Base-by-base conservation (phyloP, 2,329 filamentous ascomycete species). In the Davidsoniella virescens region DNA sequence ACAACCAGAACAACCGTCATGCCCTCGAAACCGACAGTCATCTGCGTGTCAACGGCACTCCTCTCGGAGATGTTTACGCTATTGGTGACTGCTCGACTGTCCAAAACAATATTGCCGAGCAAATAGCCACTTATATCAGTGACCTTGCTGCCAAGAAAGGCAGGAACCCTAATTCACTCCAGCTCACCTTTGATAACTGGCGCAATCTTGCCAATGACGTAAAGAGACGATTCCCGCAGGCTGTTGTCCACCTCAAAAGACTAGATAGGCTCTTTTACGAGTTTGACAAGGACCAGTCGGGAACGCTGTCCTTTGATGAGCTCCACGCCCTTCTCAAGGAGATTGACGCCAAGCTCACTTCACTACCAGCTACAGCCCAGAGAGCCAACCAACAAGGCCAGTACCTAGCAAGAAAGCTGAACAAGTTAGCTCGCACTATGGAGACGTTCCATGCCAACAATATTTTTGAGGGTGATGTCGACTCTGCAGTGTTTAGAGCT, bases 71-170 rank as follows among this genome's bases (percentile, higher is more conserved):
- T 54, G 87, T 98, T 18, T 98, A 98, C 61, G 88, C 88, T 44
- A 87, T 98, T 55, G 92, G 92, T 12, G 92, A 98, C 66, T 96
- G 92, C 67, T 74, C 86, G 5, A 98, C 93, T 0, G 90, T 98
- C 0, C 93, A 98, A 62, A 98, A 98, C 70, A 98, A 98, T 58
- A 73, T 96, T 2, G 85, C 88, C 2, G 86, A 94, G 60, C 82
- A 95, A 66, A 81, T 98, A 58, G 74, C 95, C 44, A 82, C 78
- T 17, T 98, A 96, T 67, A 74, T 98, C 9, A 87, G 87, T 54
- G 86, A 80, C 14, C 73, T 94, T 2, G 87, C 92, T 8, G 95
- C 84, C 80, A 90, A 94, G 65, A 86, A 84, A 56, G 90, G 88
- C 62, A 83, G 84, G 59, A 84, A 96, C 59, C 90, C 90, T 0